Evolutionary conservation across 2,329 filamentous ascomycete species (phyloP).

Genomic region (Cordyceps javanica): DNA sequence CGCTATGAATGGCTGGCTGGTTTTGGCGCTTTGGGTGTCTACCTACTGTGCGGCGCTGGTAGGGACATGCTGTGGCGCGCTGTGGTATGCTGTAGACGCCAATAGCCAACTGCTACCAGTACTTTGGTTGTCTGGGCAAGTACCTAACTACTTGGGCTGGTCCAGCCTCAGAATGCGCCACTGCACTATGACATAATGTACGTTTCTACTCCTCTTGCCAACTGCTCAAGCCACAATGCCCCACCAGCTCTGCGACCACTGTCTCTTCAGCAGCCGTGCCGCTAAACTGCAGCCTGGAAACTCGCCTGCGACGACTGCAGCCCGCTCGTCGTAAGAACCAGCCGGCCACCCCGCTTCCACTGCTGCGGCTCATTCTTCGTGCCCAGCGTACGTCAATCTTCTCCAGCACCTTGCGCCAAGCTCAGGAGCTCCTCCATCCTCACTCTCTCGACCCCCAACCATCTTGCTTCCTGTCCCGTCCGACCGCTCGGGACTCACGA

Average conservation of each 20-base stretch:
- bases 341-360: slow-evolving; percentile 7
- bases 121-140: too few species aligned
- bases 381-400: slow-evolving; percentile 9
- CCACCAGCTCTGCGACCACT: background rate
- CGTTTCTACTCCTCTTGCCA: background rate
- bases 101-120: too few species aligned
- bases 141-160: too few species aligned
- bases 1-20: slow-evolving; percentile 1
- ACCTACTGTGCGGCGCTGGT: too few species aligned
- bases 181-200: background rate
- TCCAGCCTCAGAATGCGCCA: too few species aligned
- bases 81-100: too few species aligned
- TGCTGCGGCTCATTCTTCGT: slow-evolving; percentile 11
- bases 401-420: slow-evolving; percentile 6
- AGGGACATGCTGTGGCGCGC: too few species aligned
- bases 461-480: background rate
- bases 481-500: background rate
- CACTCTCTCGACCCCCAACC: background rate
- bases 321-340: slow-evolving; percentile 5
- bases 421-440: slow-evolving; percentile 10
- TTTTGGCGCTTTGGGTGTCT: background rate
- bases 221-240: background rate
- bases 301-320: background rate
- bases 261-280: background rate
- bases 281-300: background rate